Conservation (phyloP, 306 rosid genomes). For the Castanopsis chinensis region DNA sequence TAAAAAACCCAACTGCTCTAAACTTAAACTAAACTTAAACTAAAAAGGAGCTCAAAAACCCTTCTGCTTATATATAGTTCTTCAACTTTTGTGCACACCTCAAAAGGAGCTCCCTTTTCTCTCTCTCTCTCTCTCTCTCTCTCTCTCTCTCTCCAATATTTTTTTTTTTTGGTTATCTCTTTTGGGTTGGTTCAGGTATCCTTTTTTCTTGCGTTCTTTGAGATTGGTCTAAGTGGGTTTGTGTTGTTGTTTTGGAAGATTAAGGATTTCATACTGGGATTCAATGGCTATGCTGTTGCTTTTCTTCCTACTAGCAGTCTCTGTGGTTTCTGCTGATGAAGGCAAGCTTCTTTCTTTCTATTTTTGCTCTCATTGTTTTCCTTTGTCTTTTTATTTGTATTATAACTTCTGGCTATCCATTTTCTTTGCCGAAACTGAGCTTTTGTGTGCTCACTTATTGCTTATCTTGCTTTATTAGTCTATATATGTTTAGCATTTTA, state of each 20-base stretch:
- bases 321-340: constrained; percentile 51
- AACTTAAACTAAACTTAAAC: neutral
- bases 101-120: constrained; percentile 44
- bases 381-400: neutral
- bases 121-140: constrained; percentile 26
- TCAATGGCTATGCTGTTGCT: constrained; percentile 52
- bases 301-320: constrained; percentile 37
- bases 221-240: constrained; percentile 20
- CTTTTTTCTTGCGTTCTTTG: constrained; percentile 27
- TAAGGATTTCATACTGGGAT: constrained; percentile 5
- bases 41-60: neutral
- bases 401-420: neutral
- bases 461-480: neutral
- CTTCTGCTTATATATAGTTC: neutral
- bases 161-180: constrained; percentile 3
- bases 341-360: constrained; percentile 35
- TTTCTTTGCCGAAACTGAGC: neutral
- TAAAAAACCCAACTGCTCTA: neutral
- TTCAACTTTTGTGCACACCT: constrained; percentile 11
- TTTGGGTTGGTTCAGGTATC: neutral
- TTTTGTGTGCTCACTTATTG: neutral
- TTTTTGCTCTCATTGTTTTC: neutral
- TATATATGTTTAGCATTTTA: neutral
- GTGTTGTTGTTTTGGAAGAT: constrained; percentile 16
- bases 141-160: constrained; percentile 19